Evolutionary conservation across 768 basidiomycete genomes (phyloP), one percentile per base, ranked within the genome.

Genomic region (Lactarius evosmus): DNA sequence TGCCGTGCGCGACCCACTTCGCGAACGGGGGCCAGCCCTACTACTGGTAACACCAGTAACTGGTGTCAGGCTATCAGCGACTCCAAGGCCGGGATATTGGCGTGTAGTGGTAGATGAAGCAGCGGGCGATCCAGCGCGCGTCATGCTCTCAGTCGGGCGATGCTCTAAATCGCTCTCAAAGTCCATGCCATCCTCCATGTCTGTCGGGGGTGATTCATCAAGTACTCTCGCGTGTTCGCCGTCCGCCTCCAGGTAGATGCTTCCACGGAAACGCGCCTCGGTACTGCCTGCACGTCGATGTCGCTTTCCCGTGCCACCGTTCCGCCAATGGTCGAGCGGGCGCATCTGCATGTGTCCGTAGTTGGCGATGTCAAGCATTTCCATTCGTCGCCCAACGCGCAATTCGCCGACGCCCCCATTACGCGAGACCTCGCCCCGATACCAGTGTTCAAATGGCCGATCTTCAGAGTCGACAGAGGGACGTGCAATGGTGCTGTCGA

Each of bases 321-420:
- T 56, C 68, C 62, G 38, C 74, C 74, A 63, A 34, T 75, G 12
- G 69, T 73, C 34, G 64, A 67, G n/a, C 67, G 72, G 14, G 68
- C 63, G 19, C 69, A 60, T 22, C 66, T 54, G 30, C 17, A 41
- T 79, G 70, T 93, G 88, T 1, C 91, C 91, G 69, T 88, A 92
- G 75, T 87, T 92, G 56, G 91, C 91, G 63, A 93, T 93, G 70
- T 93, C 89, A 59, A 94, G 73, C 91, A 94, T 93, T 74, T 94
- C 91, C 73, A 86, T 80, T 62, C 86, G 80, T 69, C 82, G 80
- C 2, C 84, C 91, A 2, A 93, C 85, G 25, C 87, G 82, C 60
- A 91, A 76, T 73, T 93, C 91, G 55, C 91, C 91, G 12, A 93
- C 90, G n/a, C 91, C 91, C 29, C 91, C 91, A 70, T 94, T 94